A percentile compares a stretch with the other conserved stretches of the same genome.
phyloP scores from a whole-genome alignment of 331 rosid species.

The Stylosanthes scabra region DNA sequence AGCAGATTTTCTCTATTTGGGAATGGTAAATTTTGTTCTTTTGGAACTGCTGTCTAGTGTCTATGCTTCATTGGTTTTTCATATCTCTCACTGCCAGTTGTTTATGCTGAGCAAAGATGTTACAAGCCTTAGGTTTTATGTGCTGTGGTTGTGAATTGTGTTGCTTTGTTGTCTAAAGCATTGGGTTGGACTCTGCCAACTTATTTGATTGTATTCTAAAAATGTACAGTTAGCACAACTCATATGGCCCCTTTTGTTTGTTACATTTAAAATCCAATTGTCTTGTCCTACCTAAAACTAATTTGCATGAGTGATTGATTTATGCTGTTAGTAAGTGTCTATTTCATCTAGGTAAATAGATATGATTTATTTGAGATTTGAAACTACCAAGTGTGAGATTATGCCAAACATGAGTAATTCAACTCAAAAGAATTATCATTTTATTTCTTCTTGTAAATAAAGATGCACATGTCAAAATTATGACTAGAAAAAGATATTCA shows the following conservation, averaged over 20 bases:
- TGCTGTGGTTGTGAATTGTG: neutral
- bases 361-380: neutral
- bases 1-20: neutral
- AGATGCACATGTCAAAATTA: neutral
- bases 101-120: slow-evolving; percentile 5
- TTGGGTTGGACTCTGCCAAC: neutral
- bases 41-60: too few relatives aligned
- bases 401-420: neutral
- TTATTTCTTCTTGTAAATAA: too few relatives aligned
- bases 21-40: slow-evolving; percentile 4
- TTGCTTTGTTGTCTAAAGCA: neutral
- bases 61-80: slow-evolving; percentile 6
- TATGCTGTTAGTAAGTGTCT: slow-evolving; percentile 9
- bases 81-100: neutral
- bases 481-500: slow-evolving; percentile 4
- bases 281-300: slow-evolving; percentile 14
- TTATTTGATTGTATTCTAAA: slow-evolving; percentile 16
- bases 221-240: neutral
- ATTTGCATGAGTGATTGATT: slow-evolving; percentile 8
- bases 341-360: neutral
- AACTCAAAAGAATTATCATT: neutral
- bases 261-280: slow-evolving; percentile 18
- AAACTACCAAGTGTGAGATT: slow-evolving; percentile 1
- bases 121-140: slow-evolving; percentile 5
- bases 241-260: slow-evolving; percentile 3